phyloP scores from a whole-genome alignment of 2,329 filamentous ascomycete species.

The Aureobasidium lini region DNA sequence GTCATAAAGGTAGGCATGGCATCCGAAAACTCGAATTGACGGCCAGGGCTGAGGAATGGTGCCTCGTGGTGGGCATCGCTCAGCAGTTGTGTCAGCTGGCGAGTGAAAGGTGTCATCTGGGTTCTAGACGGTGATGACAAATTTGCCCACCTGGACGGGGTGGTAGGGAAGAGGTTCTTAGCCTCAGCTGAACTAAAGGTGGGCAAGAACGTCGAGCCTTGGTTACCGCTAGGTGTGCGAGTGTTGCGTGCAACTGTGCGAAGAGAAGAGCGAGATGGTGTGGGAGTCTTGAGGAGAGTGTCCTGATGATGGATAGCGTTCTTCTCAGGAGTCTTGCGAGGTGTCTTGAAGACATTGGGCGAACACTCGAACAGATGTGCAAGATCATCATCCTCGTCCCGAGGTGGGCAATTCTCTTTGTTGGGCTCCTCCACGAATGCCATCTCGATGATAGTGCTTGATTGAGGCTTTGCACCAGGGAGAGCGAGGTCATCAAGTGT shows the following conservation, averaged over 20 bases:
- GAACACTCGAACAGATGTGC: slow-evolving; percentile 61
- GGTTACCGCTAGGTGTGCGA: slow-evolving; percentile 22
- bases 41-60: slow-evolving; percentile 22
- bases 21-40: slow-evolving; percentile 26
- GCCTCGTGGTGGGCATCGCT: slow-evolving; percentile 37
- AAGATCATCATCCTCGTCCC: slow-evolving; percentile 40
- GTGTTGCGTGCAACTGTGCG: slow-evolving; percentile 14
- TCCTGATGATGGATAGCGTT: slow-evolving; percentile 49
- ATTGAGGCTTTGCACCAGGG: slow-evolving; percentile 16
- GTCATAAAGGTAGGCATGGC: slow-evolving; percentile 25
- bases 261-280: slow-evolving; percentile 28
- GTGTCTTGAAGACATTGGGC: slow-evolving; percentile 41
- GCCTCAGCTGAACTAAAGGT: slow-evolving; percentile 25
- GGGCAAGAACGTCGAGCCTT: slow-evolving; percentile 29
- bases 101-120: slow-evolving; percentile 51
- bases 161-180: slow-evolving; percentile 20
- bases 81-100: slow-evolving; percentile 57
- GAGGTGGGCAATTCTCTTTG: slow-evolving; percentile 50
- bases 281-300: slow-evolving; percentile 41
- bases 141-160: slow-evolving; percentile 29
- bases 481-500: slow-evolving; percentile 48
- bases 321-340: slow-evolving; percentile 50
- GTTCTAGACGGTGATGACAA: slow-evolving; percentile 21
- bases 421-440: slow-evolving; percentile 35
- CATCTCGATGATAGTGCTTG: slow-evolving; percentile 9